These are phyloP conservation scores for Yamadazyma atmosphaerica DNA, from an alignment of 1,139 yeast species.

Conservation along the genomic window DNA sequence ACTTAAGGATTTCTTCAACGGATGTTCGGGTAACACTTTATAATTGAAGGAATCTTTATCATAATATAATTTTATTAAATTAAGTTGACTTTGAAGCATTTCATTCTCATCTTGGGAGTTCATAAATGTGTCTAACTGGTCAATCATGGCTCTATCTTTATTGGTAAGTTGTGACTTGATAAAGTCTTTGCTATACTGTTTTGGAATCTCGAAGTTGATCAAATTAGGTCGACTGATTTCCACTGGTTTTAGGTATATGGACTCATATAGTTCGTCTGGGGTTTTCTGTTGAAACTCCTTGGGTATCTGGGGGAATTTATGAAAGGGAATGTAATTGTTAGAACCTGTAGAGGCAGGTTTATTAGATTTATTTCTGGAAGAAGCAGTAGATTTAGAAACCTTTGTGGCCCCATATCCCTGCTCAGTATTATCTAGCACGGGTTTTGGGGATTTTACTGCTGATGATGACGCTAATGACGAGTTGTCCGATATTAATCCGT, in stretches of 20 bases:
- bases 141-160: conserved; percentile 27
- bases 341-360: not conserved
- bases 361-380: not conserved
- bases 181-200: conserved; percentile 27
- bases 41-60: conserved; percentile 27
- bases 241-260: conserved; percentile 16
- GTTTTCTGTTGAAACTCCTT: conserved; percentile 18
- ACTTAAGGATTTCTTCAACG: conserved; percentile 40
- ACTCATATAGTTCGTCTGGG: conserved; percentile 20
- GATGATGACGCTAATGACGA: not conserved
- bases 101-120: conserved; percentile 28
- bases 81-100: conserved; percentile 25
- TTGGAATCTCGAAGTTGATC: conserved; percentile 34
- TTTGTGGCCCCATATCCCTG: too few relatives aligned
- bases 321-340: conserved; percentile 23
- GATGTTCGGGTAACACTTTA: conserved; percentile 36
- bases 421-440: too few relatives aligned
- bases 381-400: not conserved
- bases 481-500: not conserved
- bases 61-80: conserved; percentile 28
- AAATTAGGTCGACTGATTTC: conserved; percentile 11
- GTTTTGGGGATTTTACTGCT: too few relatives aligned
- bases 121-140: conserved; percentile 27
- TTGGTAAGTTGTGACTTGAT: conserved; percentile 23
- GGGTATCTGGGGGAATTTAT: conserved; percentile 34